Base-by-base conservation (phyloP, 2,329 filamentous ascomycete genomes). In the Nothomitra cinnamomea region DNA sequence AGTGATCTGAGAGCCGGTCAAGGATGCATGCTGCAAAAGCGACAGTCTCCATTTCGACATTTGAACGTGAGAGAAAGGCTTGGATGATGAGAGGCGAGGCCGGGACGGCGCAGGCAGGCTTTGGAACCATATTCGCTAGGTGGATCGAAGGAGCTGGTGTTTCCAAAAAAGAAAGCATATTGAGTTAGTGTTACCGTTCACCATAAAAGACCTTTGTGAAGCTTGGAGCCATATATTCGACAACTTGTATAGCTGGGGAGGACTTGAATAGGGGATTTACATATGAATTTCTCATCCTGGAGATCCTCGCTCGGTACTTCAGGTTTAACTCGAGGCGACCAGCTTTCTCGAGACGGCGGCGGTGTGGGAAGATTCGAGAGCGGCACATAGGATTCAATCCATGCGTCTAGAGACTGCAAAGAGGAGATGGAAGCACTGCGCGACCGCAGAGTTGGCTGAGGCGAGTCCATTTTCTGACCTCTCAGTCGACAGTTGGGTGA, bases 321-420 rank as follows among this genome's bases (percentile, higher is more conserved):
- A 15, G 25, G 22, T 25, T 47, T 36, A 21, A 36, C 17, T n/a
- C 15, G 62, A 25, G 68, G 68, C 35, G 70, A 71, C 10, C 70
- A 70, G 57, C 62, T 68, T 56, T 66, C 67, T 51, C 72, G 73
- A 45, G 77, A 80, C 10, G 73, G 74, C 45, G 80, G 80, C 57
- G 80, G 80, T 52, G 80, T 84, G 21, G 80, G 80, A 21, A 84
- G 72, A 64, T 80, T 82, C 28, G 80, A 83, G 52, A 84, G 70
- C 8, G 80, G 80, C 49, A 78, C 75, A 65, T 83, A 84, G 58
- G 57, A 53, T 53, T 59, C 58, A 41, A 72, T 71, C 56, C 45
- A 49, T 35, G 45, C 13, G 5, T 17, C 45, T 17, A 49, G 24
- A 13, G 45, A 49, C 45, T 49, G 24, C 19, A 49, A 28, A 49